A percentile compares a stretch with the other conserved stretches of the same genome.
phyloP scores from a whole-genome alignment of 768 basidiomycete genomes.

The Rhodosporidiobolus sp. region DNA sequence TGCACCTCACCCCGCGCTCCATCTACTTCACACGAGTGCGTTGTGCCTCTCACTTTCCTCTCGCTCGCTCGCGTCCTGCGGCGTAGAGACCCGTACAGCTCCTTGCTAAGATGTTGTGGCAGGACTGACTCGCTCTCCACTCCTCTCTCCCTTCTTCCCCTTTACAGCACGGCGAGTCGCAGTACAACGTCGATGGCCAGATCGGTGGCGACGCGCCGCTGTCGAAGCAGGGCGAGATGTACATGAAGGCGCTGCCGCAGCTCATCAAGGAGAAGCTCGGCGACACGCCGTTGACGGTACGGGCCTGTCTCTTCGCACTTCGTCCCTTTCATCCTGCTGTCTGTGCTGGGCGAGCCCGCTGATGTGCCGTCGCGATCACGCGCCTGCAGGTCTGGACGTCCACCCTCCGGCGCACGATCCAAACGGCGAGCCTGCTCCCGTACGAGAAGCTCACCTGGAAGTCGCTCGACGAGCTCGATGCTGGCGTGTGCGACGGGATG shows the following conservation, averaged over 20 bases:
- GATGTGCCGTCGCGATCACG: neutral
- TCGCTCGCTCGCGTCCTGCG: neutral
- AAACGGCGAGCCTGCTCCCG: slow-evolving; percentile 75
- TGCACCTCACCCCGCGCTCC: slow-evolving; percentile 91
- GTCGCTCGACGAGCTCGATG: slow-evolving; percentile 94
- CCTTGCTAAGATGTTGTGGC: neutral
- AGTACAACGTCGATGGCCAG: slow-evolving; percentile 91
- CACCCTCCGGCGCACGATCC: slow-evolving; percentile 87
- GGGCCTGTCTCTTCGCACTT: slow-evolving; percentile 36
- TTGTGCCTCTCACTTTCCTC: slow-evolving; percentile 10
- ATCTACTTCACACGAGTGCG: slow-evolving; percentile 93
- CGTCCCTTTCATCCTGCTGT: neutral
- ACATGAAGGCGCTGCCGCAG: slow-evolving; percentile 78
- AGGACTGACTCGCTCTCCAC: neutral
- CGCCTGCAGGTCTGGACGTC: slow-evolving; percentile 87
- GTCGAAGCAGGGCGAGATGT: slow-evolving; percentile 77
- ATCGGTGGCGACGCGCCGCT: slow-evolving; percentile 95
- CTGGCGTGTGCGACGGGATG: slow-evolving; percentile 99
- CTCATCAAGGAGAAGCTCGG: slow-evolving; percentile 89
- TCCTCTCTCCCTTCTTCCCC: neutral
- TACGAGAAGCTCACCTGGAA: slow-evolving; percentile 98
- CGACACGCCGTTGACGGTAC: slow-evolving; percentile 75
- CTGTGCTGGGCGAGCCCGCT: too few relatives aligned
- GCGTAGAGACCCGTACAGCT: neutral
- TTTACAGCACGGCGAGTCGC: slow-evolving; percentile 89